These are phyloP conservation scores for Leptographium flavum DNA, from an alignment of 2,329 filamentous ascomycete genomes.

Conservation along the genomic window DNA sequence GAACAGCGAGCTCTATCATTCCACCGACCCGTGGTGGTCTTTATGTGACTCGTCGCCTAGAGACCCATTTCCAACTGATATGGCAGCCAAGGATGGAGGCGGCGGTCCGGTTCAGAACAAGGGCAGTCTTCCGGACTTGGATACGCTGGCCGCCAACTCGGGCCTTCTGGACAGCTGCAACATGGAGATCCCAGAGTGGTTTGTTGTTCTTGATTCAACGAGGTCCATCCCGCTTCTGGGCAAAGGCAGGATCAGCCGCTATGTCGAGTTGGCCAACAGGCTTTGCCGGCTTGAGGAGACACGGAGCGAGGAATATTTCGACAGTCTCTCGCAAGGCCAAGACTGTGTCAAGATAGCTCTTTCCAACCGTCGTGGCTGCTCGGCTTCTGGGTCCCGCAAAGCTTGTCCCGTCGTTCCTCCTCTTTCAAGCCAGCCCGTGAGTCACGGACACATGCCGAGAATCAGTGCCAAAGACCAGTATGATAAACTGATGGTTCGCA, in stretches of 20 bases:
- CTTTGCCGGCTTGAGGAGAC: slow-evolving; percentile 1
- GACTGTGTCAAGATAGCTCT: not conserved
- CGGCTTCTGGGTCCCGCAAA: too few species aligned
- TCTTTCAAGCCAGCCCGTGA: not conserved
- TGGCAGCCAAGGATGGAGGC: not conserved
- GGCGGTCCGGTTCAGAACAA: not conserved
- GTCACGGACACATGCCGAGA: not conserved
- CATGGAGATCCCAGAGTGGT: slow-evolving; percentile 3
- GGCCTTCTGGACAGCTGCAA: not conserved
- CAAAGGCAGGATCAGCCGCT: not conserved
- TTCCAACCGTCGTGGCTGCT: not conserved
- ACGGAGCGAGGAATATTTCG: not conserved
- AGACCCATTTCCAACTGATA: not conserved
- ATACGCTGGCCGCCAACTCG: not conserved
- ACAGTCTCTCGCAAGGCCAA: not conserved
- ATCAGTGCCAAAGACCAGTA: not conserved
- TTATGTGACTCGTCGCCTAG: not conserved
- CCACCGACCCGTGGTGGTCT: not conserved
- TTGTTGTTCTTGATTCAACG: not conserved
- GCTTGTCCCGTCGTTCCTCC: too few species aligned
- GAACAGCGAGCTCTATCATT: not conserved
- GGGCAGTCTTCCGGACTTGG: not conserved
- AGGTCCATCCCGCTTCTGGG: not conserved
- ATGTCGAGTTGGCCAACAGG: slow-evolving; percentile 2
- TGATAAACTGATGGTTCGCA: not conserved